These are phyloP conservation scores for Helminthosporium solani DNA, from an alignment of 2,329 filamentous ascomycete genomes.

Conservation along the genomic window DNA sequence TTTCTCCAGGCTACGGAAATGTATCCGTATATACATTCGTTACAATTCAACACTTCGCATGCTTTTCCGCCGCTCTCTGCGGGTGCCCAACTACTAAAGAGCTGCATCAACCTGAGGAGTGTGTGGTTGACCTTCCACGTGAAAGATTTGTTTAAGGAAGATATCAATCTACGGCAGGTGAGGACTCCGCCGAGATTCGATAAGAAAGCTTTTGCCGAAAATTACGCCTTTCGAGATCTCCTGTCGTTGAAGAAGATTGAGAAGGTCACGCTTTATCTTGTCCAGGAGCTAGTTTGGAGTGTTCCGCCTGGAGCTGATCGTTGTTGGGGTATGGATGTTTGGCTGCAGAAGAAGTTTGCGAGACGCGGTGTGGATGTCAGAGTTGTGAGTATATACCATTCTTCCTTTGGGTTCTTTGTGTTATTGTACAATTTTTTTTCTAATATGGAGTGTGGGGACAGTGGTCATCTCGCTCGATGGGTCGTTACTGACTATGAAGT, in stretches of 20 bases:
- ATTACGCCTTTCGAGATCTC: constrained; percentile 6
- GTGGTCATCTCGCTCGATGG: too few relatives aligned
- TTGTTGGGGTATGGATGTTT: not conserved
- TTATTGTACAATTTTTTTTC: not conserved
- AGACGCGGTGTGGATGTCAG: not conserved
- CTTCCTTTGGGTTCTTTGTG: not conserved
- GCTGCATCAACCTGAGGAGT: constrained; percentile 8
- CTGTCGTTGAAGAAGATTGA: constrained; percentile 3
- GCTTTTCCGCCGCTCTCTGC: constrained; percentile 1
- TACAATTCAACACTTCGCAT: not conserved
- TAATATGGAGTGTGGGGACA: too few relatives aligned
- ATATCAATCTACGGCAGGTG: not conserved
- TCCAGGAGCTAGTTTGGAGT: not conserved
- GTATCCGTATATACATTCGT: constrained; percentile 2
- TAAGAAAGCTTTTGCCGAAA: constrained; percentile 5
- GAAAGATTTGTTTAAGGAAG: not conserved
- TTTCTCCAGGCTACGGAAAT: constrained; percentile 5
- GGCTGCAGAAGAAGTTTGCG: not conserved
- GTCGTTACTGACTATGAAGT: too few relatives aligned
- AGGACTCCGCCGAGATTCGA: not conserved
- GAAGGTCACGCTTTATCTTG: constrained; percentile 1
- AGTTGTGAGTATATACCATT: not conserved
- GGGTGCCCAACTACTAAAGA: constrained; percentile 6
- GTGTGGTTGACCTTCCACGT: constrained; percentile 2
- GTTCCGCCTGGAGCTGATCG: not conserved